Evolutionary conservation across 2,329 filamentous ascomycete genomes (phyloP).

Genomic region (Pyricularia grisea): DNA sequence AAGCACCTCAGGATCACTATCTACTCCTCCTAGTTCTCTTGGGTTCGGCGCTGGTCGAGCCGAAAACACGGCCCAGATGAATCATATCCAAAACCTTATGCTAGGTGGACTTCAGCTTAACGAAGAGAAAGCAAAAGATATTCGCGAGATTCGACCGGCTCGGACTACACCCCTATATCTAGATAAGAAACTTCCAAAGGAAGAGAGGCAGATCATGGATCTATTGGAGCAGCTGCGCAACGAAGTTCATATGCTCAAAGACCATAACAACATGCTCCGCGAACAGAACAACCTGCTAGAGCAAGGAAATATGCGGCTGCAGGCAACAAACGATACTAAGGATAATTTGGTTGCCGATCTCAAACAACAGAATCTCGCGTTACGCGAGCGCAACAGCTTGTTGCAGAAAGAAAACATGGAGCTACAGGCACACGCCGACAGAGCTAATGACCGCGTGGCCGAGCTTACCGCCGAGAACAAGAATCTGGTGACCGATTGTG

Average conservation of each 20-base stretch:
- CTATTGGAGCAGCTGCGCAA: background rate
- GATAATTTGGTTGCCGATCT: background rate
- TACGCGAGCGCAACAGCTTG: background rate
- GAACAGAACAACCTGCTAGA: background rate
- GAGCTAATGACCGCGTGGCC: background rate
- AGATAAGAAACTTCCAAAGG: background rate
- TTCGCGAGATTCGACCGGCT: background rate
- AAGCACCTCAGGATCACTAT: background rate
- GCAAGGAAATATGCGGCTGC: background rate
- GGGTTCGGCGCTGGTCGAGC: background rate
- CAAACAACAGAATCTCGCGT: background rate
- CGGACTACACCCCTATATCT: background rate
- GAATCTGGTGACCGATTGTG: background rate
- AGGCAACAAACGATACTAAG: background rate
- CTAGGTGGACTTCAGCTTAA: background rate
- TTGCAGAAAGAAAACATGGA: background rate
- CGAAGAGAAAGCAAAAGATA: background rate
- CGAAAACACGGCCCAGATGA: background rate
- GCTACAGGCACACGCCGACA: background rate
- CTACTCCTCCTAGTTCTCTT: background rate
- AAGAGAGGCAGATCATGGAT: conserved; percentile 1
- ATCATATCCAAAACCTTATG: background rate
- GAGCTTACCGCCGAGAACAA: background rate
- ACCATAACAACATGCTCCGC: conserved; percentile 1
- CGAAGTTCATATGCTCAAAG: conserved; percentile 1